Evolutionary conservation across 495 filamentous ascomycete genomes (phyloP), one percentile per base, ranked within the genome.

Genomic region (Talaromyces nanjingensis): DNA sequence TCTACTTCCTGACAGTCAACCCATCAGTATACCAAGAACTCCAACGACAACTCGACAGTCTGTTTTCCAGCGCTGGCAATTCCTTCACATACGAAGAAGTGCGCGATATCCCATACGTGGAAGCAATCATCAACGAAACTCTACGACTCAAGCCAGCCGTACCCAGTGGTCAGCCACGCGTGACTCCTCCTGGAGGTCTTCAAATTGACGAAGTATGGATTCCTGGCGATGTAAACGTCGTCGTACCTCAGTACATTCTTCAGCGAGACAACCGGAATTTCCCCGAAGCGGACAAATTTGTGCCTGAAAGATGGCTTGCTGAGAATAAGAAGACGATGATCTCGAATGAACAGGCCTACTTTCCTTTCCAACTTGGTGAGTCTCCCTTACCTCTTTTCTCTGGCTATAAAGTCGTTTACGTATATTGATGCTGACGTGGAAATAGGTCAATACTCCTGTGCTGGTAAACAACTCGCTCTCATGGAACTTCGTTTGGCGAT

Each of bases 271-370:
- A 73, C 47, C 66, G 65, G 22, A 77, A 73, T 24, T 84, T 77
- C 64, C 66, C 70, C 5, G 39, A 65, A 1, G 72, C 75, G 0
- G 59, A 72, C 12, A 73, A 80, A 8, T 86, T 82, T 60, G 69
- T 86, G n/a, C 84, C 84, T 1, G 83, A 86, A 65, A 76, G 85
- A 27, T 87, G 83, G 83, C 61, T 77, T 6, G 52, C 25, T 1
- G 52, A 64, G 63, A 70, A 67, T 14, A 64, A 66, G 47, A 73
- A 72, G n/a, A 77, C 80, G 14, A 70, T 82, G 52, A 72, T 80
- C 49, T 72, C 69, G 14, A 73, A 84, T 65, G 76, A 75, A 42
- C 66, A 66, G 6, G 83, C 80, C 0, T 87, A 79, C 55, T 68
- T 74, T 3, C 85, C 85, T 0, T 88, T 88, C 66, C 73, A 70